These are phyloP conservation scores for Dothideomycetes sp. DNA, from an alignment of 2,329 filamentous ascomycete genomes.

Conservation along the genomic window DNA sequence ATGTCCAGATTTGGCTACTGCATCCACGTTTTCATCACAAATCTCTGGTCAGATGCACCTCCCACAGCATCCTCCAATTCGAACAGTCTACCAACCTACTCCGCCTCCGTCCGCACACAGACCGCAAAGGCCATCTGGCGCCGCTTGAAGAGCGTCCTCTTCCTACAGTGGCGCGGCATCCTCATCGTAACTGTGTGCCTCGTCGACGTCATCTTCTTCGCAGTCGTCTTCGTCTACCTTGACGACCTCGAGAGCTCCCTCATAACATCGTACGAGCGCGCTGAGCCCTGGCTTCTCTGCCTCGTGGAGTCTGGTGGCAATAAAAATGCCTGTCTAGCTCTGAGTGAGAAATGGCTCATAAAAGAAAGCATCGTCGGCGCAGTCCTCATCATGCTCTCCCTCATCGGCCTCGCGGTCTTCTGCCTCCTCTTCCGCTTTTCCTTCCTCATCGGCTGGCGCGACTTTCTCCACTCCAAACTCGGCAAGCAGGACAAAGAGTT, in stretches of 20 bases:
- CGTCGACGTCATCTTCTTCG: conserved; percentile 86
- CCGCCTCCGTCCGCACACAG: conserved; percentile 64
- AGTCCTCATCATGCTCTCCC: conserved; percentile 69
- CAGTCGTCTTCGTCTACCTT: conserved; percentile 79
- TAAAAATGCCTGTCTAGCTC: conserved; percentile 53
- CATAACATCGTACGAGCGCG: conserved; percentile 43
- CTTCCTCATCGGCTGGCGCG: conserved; percentile 77
- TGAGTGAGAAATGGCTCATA: conserved; percentile 54
- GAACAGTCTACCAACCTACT: conserved; percentile 58
- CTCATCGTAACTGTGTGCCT: conserved; percentile 83
- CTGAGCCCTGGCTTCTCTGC: conserved; percentile 60
- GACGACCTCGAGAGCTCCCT: conserved; percentile 57
- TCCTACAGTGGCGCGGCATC: conserved; percentile 90
- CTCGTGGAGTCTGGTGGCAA: conserved; percentile 48
- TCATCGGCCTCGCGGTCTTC: conserved; percentile 74
- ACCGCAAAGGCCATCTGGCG: conserved; percentile 81
- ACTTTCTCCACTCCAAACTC: conserved; percentile 22
- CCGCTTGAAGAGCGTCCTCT: conserved; percentile 73
- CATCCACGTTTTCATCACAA: conserved; percentile 85
- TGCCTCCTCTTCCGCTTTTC: conserved; percentile 70
- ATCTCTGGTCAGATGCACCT: conserved; percentile 52
- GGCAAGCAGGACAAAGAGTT: neutral
- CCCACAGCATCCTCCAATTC: conserved; percentile 51
- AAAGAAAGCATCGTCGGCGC: conserved; percentile 68
- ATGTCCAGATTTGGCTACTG: conserved; percentile 55